phyloP scores from a whole-genome alignment of 345 rosid species.

The Stellera chamaejasme region DNA sequence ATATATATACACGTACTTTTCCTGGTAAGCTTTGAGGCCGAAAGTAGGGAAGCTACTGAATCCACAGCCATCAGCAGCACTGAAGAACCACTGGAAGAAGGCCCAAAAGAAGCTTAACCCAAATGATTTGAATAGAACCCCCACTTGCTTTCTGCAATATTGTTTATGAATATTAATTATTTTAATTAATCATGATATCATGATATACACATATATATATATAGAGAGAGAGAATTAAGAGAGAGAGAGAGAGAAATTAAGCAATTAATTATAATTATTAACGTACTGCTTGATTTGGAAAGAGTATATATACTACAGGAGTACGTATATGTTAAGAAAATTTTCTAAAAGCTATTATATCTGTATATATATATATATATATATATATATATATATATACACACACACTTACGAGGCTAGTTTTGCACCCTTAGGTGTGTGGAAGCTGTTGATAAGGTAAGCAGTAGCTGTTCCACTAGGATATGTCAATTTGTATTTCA shows the following conservation, averaged over 20 bases:
- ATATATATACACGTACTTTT: constrained; percentile 25
- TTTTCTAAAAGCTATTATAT: too few species aligned
- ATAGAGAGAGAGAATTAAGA: neutral
- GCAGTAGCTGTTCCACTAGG: constrained; percentile 97
- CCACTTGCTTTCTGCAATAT: constrained; percentile 43
- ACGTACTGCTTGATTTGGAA: neutral
- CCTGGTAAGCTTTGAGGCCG: constrained; percentile 50
- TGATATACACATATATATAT: too few species aligned
- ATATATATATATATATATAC: too few species aligned
- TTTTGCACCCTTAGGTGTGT: constrained; percentile 87
- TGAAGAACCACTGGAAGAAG: constrained; percentile 62
- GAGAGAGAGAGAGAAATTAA: neutral
- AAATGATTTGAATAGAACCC: constrained; percentile 36
- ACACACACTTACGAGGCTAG: constrained; percentile 81
- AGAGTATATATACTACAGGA: too few species aligned
- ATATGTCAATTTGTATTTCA: constrained; percentile 72
- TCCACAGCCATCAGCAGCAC: constrained; percentile 62
- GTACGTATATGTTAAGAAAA: too few species aligned
- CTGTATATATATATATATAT: too few species aligned
- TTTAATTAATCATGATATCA: neutral
- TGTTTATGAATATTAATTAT: neutral
- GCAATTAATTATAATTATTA: too few species aligned
- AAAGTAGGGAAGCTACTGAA: constrained; percentile 71
- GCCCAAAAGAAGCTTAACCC: constrained; percentile 42
- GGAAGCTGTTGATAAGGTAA: constrained; percentile 83